phyloP scores from a whole-genome alignment of 2,329 filamentous ascomycete species.

The Fusarium domesticum region DNA sequence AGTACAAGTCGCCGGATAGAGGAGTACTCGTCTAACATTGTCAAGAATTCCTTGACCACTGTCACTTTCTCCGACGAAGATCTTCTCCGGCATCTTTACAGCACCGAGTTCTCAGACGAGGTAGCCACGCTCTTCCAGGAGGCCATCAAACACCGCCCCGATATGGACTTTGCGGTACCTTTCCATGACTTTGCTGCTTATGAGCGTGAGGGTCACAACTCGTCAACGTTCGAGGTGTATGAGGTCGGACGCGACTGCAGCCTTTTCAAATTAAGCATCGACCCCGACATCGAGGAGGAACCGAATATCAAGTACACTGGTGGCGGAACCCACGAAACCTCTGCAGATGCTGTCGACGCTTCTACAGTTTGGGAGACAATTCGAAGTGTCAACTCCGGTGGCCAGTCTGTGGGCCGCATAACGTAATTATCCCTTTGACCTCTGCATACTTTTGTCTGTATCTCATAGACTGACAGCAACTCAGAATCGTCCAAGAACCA shows the following conservation, averaged over 20 bases:
- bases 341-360: slow-evolving; percentile 37
- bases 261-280: slow-evolving; percentile 33
- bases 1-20: slow-evolving; percentile 8
- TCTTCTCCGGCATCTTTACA: slow-evolving; percentile 42
- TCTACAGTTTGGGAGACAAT: slow-evolving; percentile 42
- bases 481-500: slow-evolving; percentile 57
- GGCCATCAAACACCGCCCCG: slow-evolving; percentile 32
- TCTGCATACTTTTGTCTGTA: background rate
- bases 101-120: slow-evolving; percentile 41
- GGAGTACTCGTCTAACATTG: slow-evolving; percentile 16
- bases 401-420: slow-evolving; percentile 53
- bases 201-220: slow-evolving; percentile 41
- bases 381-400: slow-evolving; percentile 35
- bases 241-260: slow-evolving; percentile 49
- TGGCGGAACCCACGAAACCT: slow-evolving; percentile 23
- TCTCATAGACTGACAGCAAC: slow-evolving; percentile 3
- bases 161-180: slow-evolving; percentile 32
- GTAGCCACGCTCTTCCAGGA: slow-evolving; percentile 39
- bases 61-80: slow-evolving; percentile 40
- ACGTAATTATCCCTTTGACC: slow-evolving; percentile 40
- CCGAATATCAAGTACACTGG: slow-evolving; percentile 27
- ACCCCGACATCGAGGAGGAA: slow-evolving; percentile 26
- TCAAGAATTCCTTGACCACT: slow-evolving; percentile 16
- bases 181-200: slow-evolving; percentile 37
- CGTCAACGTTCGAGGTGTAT: slow-evolving; percentile 56